Percentiles rank a stretch among this genome's conserved stretches.
These are phyloP conservation scores for Fusarium zealandicum DNA, from an alignment of 2,329 filamentous ascomycete species.

Conservation along the genomic window DNA sequence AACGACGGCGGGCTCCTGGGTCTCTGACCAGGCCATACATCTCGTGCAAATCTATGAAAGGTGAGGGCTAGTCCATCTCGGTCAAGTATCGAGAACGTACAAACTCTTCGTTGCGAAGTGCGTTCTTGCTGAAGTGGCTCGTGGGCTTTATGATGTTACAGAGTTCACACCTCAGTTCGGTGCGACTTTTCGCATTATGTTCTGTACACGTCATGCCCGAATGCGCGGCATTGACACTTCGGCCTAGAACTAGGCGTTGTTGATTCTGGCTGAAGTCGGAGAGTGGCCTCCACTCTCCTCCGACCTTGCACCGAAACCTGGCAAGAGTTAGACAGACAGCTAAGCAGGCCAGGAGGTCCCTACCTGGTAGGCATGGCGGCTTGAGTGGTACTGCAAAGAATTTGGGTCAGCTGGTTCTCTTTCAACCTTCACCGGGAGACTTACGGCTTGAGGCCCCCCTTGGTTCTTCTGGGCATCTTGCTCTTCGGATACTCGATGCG, in stretches of 20 bases:
- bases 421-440: background rate
- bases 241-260: conserved; percentile 37
- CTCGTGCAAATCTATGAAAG: conserved; percentile 43
- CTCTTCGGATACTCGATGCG: too few relatives aligned
- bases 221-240: conserved; percentile 40
- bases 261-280: conserved; percentile 46
- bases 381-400: conserved; percentile 7
- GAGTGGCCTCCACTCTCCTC: conserved; percentile 47
- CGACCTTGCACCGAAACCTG: conserved; percentile 47
- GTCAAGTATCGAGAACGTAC: conserved; percentile 36
- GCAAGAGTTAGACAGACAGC: background rate
- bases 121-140: conserved; percentile 43
- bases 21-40: conserved; percentile 48
- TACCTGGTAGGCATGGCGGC: conserved; percentile 18
- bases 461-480: conserved; percentile 20
- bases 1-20: conserved; percentile 45
- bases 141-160: conserved; percentile 42
- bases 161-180: conserved; percentile 44
- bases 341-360: background rate
- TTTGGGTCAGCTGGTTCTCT: background rate
- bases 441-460: conserved; percentile 22
- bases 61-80: conserved; percentile 8
- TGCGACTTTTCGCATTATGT: conserved; percentile 39
- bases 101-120: conserved; percentile 38
- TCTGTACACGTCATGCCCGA: conserved; percentile 49